Evolutionary conservation across 805 yeast genomes (phyloP).

Genomic region (Saturnispora quitensis): DNA sequence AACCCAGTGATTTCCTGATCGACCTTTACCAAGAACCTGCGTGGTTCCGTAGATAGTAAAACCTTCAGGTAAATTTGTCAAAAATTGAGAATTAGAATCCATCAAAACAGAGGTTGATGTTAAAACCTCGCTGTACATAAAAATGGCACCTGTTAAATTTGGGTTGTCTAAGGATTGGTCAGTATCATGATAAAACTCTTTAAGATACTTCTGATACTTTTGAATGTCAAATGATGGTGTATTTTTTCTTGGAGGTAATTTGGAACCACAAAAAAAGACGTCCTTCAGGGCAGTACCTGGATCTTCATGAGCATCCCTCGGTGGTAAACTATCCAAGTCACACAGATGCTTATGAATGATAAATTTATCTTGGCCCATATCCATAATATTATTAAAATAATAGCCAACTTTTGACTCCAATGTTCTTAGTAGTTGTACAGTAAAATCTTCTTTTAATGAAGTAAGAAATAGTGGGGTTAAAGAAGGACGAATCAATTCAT

Average conservation of each 20-base stretch:
- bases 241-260: slow-evolving; percentile 37
- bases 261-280: slow-evolving; percentile 35
- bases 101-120: slow-evolving; percentile 79
- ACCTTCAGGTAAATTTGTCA: slow-evolving; percentile 61
- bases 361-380: slow-evolving; percentile 49
- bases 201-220: slow-evolving; percentile 42
- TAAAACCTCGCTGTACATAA: slow-evolving; percentile 79
- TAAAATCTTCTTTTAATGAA: slow-evolving; percentile 28
- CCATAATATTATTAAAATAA: slow-evolving; percentile 32
- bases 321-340: slow-evolving; percentile 17
- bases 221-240: slow-evolving; percentile 70
- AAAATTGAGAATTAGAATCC: slow-evolving; percentile 57
- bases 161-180: slow-evolving; percentile 2
- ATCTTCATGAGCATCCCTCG: slow-evolving; percentile 37
- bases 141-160: slow-evolving; percentile 47
- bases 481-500: slow-evolving; percentile 44
- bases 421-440: slow-evolving; percentile 26
- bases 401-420: slow-evolving; percentile 30
- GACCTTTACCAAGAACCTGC: slow-evolving; percentile 86
- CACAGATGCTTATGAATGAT: slow-evolving; percentile 35
- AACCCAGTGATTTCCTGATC: slow-evolving; percentile 94
- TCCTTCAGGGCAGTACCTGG: slow-evolving; percentile 50
- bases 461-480: slow-evolving; percentile 58
- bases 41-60: slow-evolving; percentile 62
- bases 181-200: slow-evolving; percentile 24